Percentiles rank a stretch among this genome's conserved stretches.
Evolutionary conservation across 2,329 filamentous ascomycete species (phyloP).

Genomic region (Botrytis tulipae): DNA sequence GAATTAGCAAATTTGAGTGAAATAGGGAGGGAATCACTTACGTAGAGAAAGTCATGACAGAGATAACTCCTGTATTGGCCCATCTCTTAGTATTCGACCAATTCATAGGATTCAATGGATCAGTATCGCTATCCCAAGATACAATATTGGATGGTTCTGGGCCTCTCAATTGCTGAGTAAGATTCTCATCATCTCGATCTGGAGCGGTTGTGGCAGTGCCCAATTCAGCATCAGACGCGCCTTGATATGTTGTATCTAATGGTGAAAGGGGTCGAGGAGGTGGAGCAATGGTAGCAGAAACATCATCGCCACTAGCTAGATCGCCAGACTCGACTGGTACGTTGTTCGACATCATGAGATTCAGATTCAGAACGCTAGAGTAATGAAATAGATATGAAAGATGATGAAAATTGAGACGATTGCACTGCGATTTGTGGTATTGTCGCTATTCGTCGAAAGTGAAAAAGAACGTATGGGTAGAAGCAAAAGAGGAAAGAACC

Average conservation of each 20-base stretch:
- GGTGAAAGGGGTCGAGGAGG: background rate
- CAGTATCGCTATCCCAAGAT: conserved; percentile 46
- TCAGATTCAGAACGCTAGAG: no score
- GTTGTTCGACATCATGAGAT: background rate
- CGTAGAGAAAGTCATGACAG: conserved; percentile 14
- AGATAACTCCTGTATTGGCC: conserved; percentile 5
- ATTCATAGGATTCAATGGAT: conserved; percentile 47
- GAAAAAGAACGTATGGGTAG: background rate
- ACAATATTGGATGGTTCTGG: conserved; percentile 68
- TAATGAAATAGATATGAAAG: background rate
- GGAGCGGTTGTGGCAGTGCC: background rate
- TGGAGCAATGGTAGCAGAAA: background rate
- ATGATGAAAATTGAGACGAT: no score
- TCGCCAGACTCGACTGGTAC: background rate
- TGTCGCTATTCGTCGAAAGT: background rate
- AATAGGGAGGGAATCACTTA: background rate
- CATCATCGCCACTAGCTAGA: background rate
- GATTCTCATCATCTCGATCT: background rate
- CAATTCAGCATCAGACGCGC: background rate
- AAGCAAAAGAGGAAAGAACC: background rate
- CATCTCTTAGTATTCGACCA: conserved; percentile 35
- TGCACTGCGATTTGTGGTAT: background rate
- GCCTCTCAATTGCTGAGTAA: background rate
- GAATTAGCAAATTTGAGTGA: background rate
- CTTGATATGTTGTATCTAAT: background rate